Evolutionary conservation across 768 basidiomycete species (phyloP), one percentile per base, ranked within the genome.

Genomic region (Leccinum broughii): DNA sequence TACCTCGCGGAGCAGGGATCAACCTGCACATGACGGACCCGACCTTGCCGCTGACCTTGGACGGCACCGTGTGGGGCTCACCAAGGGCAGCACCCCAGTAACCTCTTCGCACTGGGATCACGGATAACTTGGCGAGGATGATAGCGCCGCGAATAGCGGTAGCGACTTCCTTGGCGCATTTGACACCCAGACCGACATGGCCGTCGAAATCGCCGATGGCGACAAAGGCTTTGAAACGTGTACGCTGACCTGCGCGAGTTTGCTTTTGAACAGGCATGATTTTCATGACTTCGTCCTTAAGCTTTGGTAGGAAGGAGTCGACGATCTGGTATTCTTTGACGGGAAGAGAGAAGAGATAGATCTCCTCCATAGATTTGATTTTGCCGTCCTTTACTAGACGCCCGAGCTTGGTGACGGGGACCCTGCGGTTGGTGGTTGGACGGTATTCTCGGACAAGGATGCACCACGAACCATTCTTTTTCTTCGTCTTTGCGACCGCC

Each of bases 181-280:
- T 99, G 77, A 98, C 95, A 77, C 97, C 97, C 72, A 99, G 88
- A 70, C 97, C 97, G 72, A 99, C 95, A 76, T 98, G 97, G 59
- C 97, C 96, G 72, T 98, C 95, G 69, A 88, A 93, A 81, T 99
- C 97, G 75, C 97, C 97, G 71, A 99, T 97, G 62, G 97, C 97
- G 70, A 98, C 97, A 80, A 98, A 98, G 28, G 97, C 97, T 82
- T 99, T 98, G 89, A 99, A 99, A 65, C 97, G 92, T 62, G 97
- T 99, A 69, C 97, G 92, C 79, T 99, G 97, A 77, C 97, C 97
- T 69, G 97, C 97, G 74, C 93, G 95, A 62, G 97, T 99, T 79
- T 99, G 97, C 81, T 99, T 99, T 81, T 98, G 97, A 58, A 99
- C 97, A 67, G 97, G 97, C 89, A 95, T 95, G 76, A 99, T 98